Percentiles rank a stretch among this genome's conserved stretches.
Conservation (phyloP, 805 yeast species). For the Ogataea dorogensis region DNA sequence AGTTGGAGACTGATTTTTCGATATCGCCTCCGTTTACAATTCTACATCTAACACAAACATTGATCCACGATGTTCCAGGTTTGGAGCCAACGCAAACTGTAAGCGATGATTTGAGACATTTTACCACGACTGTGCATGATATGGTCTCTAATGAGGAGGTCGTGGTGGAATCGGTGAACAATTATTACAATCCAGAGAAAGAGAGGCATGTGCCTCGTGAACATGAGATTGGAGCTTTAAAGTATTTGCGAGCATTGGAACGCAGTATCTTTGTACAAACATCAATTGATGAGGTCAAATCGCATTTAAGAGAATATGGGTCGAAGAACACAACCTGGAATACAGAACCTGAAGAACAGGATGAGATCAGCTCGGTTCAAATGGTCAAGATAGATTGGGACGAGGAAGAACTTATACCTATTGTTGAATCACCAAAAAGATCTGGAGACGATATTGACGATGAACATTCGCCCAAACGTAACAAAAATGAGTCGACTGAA, state of each 20-base stretch:
- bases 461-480: conserved; percentile 18
- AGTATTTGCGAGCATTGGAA: conserved; percentile 26
- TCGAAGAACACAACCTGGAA: conserved; percentile 17
- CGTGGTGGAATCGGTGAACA: conserved; percentile 14
- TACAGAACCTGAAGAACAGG: conserved; percentile 1
- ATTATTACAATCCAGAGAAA: conserved; percentile 14
- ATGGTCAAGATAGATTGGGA: conserved; percentile 23
- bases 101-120: conserved; percentile 6
- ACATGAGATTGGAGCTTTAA: conserved; percentile 24
- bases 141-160: conserved; percentile 19
- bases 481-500: conserved; percentile 16
- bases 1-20: conserved; percentile 16
- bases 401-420: conserved; percentile 2
- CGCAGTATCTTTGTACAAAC: conserved; percentile 27
- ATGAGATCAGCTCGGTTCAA: conserved; percentile 14
- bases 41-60: conserved; percentile 17
- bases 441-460: conserved; percentile 8
- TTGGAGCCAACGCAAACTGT: conserved; percentile 3
- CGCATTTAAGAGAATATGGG: conserved; percentile 18
- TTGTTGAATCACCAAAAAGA: conserved; percentile 22
- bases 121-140: conserved; percentile 18
- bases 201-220: neutral
- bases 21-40: conserved; percentile 34
- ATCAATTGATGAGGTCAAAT: conserved; percentile 21
- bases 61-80: conserved; percentile 20